Evolutionary conservation across 805 yeast genomes (phyloP), one percentile per base, ranked within the genome.

Genomic region (Suhomyces xylopsoci): DNA sequence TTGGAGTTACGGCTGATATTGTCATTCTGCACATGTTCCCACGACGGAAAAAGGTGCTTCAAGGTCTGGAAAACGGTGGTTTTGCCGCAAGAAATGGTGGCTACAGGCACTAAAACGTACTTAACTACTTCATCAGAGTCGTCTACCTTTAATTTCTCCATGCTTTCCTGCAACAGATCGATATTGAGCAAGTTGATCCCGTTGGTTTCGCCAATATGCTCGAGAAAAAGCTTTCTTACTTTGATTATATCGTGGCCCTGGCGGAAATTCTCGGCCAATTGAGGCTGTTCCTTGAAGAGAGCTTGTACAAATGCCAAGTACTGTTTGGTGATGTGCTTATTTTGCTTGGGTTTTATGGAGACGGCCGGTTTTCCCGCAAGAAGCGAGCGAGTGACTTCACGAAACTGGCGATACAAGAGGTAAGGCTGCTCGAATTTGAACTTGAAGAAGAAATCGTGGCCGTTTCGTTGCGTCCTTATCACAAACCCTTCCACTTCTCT

Each of bases 371-470:
- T 62, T 8, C 46, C 47, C 9, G 51, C 47, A 6, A 51, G 20
- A 24, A 88, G 76, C 44, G 72, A 73, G 62, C 81, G 85, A 0
- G 97, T 90, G 1, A 84, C 88, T 62, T 94, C 98, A 58, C 99
- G 79, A 81, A 96, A 83, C 60, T 88, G 89, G 53, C 99, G 79
- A 67, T 91, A 94, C 79, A 94, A 79, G 45, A 91, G 71, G 65
- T 94, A 94, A 0, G 99, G 99, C 69, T 94, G 96, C 59, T 91
- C 96, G 67, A 94, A 94, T 68, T 94, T 94, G 73, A 76, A 94
- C 70, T 94, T 94, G 81, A 91, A 94, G 68, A 93, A 89, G 62
- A 80, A 90, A 10, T 48, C 51, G 56, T 85, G 88, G 24, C n/a
- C 24, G 15, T 19, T 7, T 7, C 9, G 9, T 3, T 50, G 41